phyloP scores from a whole-genome alignment of 164 flowering plant genomes.

The Nelumbo lutea region DNA sequence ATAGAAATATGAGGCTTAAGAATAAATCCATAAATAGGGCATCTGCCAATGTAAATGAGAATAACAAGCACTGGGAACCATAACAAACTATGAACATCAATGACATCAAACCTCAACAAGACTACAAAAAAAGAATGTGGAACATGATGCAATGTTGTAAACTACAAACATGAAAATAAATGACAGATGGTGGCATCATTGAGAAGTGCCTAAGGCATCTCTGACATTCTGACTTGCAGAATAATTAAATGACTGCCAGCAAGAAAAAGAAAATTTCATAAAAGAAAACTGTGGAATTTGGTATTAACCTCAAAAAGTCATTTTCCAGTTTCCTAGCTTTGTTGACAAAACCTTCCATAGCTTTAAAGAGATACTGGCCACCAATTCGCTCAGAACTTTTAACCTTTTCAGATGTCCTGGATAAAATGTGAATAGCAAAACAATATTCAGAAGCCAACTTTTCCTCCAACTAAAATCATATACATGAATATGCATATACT shows the following conservation, averaged over 20 bases:
- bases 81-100: no score
- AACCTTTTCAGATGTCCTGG: slow-evolving; percentile 42
- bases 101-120: no score
- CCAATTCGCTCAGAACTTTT: slow-evolving; percentile 28
- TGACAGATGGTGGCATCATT: neutral
- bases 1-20: no score
- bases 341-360: slow-evolving; percentile 41
- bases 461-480: neutral
- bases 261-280: neutral
- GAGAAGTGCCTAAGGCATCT: neutral
- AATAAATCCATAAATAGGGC: no score
- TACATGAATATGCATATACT: neutral
- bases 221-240: neutral
- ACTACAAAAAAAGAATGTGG: no score
- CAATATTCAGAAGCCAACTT: slow-evolving; percentile 1
- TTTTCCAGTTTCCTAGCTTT: slow-evolving; percentile 56
- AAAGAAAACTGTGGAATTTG: neutral
- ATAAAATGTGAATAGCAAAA: slow-evolving; percentile 1
- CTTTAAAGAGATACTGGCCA: slow-evolving; percentile 33
- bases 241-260: neutral
- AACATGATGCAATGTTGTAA: no score
- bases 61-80: no score
- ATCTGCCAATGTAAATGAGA: no score
- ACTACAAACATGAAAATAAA: neutral
- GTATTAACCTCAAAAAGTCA: slow-evolving; percentile 51